Percentiles rank a stretch among this genome's conserved stretches.
phyloP scores from a whole-genome alignment of 2,329 filamentous ascomycete genomes.

The Ilyonectria mors-panacis region DNA sequence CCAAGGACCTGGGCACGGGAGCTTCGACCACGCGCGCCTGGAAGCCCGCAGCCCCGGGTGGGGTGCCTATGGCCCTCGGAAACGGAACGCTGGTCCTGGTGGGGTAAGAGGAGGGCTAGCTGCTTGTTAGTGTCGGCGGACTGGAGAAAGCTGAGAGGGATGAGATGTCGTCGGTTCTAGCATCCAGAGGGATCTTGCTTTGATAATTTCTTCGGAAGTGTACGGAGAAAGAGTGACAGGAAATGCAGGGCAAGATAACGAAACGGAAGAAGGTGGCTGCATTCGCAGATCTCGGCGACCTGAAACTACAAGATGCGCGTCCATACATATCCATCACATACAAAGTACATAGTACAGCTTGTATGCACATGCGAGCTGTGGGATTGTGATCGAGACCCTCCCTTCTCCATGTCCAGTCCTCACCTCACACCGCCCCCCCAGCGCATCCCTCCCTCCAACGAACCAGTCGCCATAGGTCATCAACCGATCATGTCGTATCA shows the following conservation, averaged over 20 bases:
- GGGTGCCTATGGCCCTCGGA: constrained; percentile 9
- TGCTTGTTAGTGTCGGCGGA: constrained; percentile 12
- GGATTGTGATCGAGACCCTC: constrained; percentile 19
- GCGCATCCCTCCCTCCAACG: constrained; percentile 14
- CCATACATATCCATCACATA: background rate
- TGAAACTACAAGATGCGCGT: constrained; percentile 5
- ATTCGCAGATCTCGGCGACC: background rate
- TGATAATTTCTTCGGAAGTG: constrained; percentile 30
- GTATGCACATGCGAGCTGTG: constrained; percentile 12
- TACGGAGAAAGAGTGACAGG: background rate
- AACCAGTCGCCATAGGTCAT: constrained; percentile 12
- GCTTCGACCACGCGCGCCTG: constrained; percentile 12
- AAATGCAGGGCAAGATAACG: background rate
- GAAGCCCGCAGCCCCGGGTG: constrained; percentile 22
- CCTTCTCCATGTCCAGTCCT: constrained; percentile 10
- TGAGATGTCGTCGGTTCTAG: background rate
- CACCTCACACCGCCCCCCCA: constrained; percentile 13
- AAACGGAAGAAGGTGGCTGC: background rate
- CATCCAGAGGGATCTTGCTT: background rate
- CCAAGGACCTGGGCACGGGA: constrained; percentile 4
- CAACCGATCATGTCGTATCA: background rate
- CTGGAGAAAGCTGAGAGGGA: background rate
- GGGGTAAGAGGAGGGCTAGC: constrained; percentile 10
- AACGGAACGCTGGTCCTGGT: constrained; percentile 13
- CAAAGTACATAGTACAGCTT: background rate